phyloP scores from a whole-genome alignment of 2,329 filamentous ascomycete genomes.

The Leptodontidium sp. region DNA sequence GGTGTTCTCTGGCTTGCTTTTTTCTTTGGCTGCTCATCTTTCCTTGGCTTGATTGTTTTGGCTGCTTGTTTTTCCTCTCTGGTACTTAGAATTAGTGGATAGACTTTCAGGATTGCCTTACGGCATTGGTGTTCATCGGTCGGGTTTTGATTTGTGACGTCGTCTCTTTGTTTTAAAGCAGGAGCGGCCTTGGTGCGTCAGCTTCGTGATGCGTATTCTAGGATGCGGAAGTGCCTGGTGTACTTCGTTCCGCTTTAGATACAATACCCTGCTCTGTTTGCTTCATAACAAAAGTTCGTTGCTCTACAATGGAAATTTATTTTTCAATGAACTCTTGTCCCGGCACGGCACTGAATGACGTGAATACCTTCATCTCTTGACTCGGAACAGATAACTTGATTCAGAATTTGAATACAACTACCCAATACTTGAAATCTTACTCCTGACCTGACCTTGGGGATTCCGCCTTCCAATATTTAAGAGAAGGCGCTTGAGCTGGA shows the following conservation, averaged over 20 bases:
- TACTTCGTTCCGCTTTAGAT: not conserved
- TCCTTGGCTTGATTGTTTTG: not conserved
- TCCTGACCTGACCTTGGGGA: no score
- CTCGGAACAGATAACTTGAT: no score
- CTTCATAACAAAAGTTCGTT: not conserved
- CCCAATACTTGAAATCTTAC: no score
- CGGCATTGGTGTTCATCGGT: not conserved
- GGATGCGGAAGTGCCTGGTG: not conserved
- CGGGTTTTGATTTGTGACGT: not conserved
- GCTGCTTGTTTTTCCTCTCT: not conserved
- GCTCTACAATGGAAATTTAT: not conserved
- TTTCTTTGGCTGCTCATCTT: not conserved
- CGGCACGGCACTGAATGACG: not conserved
- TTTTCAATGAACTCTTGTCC: not conserved
- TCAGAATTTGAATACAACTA: no score
- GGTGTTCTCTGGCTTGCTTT: no score
- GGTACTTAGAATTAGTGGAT: not conserved
- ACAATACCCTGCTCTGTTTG: not conserved
- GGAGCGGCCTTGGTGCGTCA: slow-evolving; percentile 4
- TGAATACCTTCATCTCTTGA: not conserved
- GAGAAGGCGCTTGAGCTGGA: no score
- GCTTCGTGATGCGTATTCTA: slow-evolving; percentile 9
- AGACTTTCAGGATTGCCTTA: not conserved
- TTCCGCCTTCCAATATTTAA: no score
- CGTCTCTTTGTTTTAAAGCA: not conserved